Evolutionary conservation across 495 filamentous ascomycete genomes (phyloP).

Genomic region (Xylaria flabelliformis): DNA sequence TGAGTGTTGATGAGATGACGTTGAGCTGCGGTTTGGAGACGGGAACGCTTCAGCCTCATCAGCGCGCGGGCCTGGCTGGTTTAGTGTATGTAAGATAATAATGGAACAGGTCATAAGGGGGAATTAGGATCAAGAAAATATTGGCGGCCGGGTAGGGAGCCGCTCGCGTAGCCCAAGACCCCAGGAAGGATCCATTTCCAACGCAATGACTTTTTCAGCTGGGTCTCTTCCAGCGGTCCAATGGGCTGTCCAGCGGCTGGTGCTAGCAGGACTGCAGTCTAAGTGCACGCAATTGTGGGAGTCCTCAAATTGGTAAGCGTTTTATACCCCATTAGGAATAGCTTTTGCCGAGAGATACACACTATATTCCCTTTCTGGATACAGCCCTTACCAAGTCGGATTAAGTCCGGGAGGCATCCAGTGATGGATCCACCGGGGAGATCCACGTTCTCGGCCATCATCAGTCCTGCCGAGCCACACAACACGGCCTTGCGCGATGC

Average conservation of each 20-base stretch:
- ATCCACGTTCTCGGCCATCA: conserved; percentile 15
- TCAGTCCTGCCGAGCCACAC: conserved; percentile 15
- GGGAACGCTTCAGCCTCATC: conserved; percentile 25
- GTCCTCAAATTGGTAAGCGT: not conserved
- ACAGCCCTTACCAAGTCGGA: not conserved
- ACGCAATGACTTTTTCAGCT: conserved; percentile 11
- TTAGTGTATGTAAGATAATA: conserved; percentile 23
- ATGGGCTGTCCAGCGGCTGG: not conserved
- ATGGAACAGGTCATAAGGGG: conserved; percentile 10
- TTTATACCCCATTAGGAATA: not conserved
- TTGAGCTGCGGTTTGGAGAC: not conserved
- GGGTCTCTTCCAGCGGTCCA: conserved; percentile 2
- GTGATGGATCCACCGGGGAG: not conserved
- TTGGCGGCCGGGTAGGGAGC: conserved; percentile 18
- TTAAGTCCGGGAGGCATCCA: conserved; percentile 22
- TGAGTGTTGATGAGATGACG: conserved; percentile 8
- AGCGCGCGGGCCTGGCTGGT: conserved; percentile 12
- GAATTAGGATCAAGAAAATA: conserved; percentile 17
- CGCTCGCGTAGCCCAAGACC: not conserved
- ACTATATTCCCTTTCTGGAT: not conserved
- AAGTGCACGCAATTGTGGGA: not conserved
- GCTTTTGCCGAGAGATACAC: not conserved
- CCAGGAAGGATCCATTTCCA: conserved; percentile 1
- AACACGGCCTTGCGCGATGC: not conserved
- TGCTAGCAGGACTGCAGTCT: not conserved